Evolutionary conservation across 257 asterid genomes (phyloP).

Genomic region (Gentiana straminea): DNA sequence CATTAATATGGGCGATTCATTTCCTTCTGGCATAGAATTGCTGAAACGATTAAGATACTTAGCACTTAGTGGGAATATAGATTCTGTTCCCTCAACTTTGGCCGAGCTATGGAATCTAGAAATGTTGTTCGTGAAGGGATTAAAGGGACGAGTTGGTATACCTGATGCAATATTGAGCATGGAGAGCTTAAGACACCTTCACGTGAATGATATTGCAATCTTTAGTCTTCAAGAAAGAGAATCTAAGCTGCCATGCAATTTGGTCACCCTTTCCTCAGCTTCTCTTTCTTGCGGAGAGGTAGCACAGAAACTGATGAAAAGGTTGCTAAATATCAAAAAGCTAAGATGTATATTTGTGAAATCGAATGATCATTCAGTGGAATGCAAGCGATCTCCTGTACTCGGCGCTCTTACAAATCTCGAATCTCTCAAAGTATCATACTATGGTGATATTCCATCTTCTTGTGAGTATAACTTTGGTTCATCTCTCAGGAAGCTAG

Average conservation of each 20-base stretch:
- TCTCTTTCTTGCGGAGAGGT: background rate
- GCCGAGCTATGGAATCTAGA: conserved; percentile 7
- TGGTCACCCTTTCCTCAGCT: background rate
- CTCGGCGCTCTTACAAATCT: background rate
- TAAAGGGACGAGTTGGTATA: conserved; percentile 1
- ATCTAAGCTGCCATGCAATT: background rate
- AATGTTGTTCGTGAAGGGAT: conserved; percentile 3
- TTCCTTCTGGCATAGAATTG: background rate
- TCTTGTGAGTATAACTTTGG: background rate
- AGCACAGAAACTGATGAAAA: background rate
- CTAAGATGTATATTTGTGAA: background rate
- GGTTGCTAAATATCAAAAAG: background rate
- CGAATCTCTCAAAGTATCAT: background rate
- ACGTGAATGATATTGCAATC: background rate
- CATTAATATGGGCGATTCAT: background rate
- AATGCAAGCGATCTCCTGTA: background rate
- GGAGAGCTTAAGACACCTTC: conserved; percentile 13
- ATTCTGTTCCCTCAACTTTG: background rate
- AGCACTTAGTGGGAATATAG: background rate
- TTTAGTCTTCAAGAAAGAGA: background rate
- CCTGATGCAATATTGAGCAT: conserved; percentile 7
- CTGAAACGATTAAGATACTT: conserved; percentile 8
- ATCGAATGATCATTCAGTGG: background rate
- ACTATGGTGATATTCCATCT: background rate
- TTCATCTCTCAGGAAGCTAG: background rate